Evolutionary conservation across 2,329 filamentous ascomycete genomes (phyloP), one percentile per base, ranked within the genome.

Genomic region (Pestalotiopsis sp.): DNA sequence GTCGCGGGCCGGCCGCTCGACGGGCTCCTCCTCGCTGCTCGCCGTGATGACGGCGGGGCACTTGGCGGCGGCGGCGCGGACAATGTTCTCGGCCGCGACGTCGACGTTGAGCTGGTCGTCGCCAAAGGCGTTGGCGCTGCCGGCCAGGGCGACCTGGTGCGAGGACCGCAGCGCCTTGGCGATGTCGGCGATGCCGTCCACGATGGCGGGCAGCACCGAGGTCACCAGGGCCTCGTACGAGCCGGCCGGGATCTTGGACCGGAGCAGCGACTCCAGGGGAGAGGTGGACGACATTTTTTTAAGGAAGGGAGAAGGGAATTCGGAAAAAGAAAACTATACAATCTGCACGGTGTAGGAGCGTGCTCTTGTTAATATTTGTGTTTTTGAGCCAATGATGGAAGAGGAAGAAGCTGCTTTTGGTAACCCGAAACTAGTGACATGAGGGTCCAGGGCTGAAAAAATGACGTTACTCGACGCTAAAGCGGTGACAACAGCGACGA

Each of bases 21-120:
- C 74, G 0, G 88, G 88, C 65, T 90, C 88, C 74, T 91, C 88
- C 74, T 91, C 88, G 75, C 87, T 88, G 77, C 85, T 88, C 1
- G 86, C 87, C 0, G 85, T 84, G 13, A 78, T 78, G 1, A 88
- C 81, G 1, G 81, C 76, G 0, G 84, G 79, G 59, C 85, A 87
- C 0, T 70, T 68, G 0, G 80, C 79, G 4, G 88, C 78, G 0
- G 80, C 79, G 0, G 75, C 74, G 20, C 87, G 84, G 57, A 90
- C 78, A 58, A 83, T 74, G 0, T 79, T 76, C 74, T 90, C 87
- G 1, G 86, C 81, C 2, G 80, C 68, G 1, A 90, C 83, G 71
- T 90, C 87, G 61, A 89, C 86, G 74, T 89, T 88, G 52, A 89
- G 79, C 77, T 89, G 87, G 71, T 86, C 84, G 71, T 90, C 87